These are phyloP conservation scores for Rossbeevera mucosa DNA, from an alignment of 768 basidiomycete species.

Conservation along the genomic window DNA sequence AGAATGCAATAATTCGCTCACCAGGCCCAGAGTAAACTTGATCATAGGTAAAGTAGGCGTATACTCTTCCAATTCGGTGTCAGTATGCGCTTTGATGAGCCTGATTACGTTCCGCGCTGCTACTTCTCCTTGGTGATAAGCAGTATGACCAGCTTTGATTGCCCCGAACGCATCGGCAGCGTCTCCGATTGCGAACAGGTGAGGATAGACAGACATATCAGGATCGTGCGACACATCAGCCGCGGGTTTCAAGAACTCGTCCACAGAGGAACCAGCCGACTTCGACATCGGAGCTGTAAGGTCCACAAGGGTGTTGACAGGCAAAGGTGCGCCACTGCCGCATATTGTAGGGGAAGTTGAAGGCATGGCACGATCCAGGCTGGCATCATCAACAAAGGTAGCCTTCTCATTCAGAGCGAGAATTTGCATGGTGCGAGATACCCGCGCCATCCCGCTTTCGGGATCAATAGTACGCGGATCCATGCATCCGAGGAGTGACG, in stretches of 20 bases:
- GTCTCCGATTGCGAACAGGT: slow-evolving; percentile 62
- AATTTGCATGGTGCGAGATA: slow-evolving; percentile 52
- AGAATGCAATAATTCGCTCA: slow-evolving; percentile 25
- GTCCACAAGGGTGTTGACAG: slow-evolving; percentile 12
- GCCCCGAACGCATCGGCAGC: slow-evolving; percentile 63
- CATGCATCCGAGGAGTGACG: slow-evolving; percentile 40
- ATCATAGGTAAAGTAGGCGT: slow-evolving; percentile 47
- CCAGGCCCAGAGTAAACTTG: slow-evolving; percentile 59
- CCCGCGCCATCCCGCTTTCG: slow-evolving; percentile 38
- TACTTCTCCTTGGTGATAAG: slow-evolving; percentile 47
- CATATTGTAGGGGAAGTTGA: slow-evolving; percentile 6
- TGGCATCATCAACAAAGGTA: not conserved
- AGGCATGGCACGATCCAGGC: not conserved
- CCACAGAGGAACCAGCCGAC: not conserved
- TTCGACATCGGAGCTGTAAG: not conserved
- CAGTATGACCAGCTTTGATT: slow-evolving; percentile 54
- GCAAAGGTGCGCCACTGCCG: slow-evolving; percentile 5
- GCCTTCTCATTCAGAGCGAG: not conserved
- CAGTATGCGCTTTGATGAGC: slow-evolving; percentile 33
- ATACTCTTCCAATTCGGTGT: slow-evolving; percentile 40
- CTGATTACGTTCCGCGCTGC: slow-evolving; percentile 52
- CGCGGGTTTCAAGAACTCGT: not conserved
- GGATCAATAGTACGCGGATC: slow-evolving; percentile 39
- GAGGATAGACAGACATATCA: slow-evolving; percentile 32
- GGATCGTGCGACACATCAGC: slow-evolving; percentile 20